Evolutionary conservation across 441 rosid species (phyloP).

Genomic region (California macrophylla): DNA sequence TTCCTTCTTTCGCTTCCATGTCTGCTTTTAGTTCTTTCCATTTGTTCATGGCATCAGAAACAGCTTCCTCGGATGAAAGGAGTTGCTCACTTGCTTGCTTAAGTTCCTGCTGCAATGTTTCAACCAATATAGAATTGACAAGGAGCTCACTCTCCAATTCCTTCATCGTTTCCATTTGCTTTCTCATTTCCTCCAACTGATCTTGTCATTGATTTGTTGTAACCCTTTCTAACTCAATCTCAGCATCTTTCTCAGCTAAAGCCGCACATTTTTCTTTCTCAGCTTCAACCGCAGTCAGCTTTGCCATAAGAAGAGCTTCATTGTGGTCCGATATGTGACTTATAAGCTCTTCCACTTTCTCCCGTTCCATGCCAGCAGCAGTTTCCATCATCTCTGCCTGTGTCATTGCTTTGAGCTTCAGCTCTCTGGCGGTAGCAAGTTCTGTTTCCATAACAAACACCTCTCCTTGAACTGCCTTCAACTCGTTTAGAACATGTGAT

Average conservation of each 20-base stretch:
- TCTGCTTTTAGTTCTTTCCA: conserved; percentile 20
- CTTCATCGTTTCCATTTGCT: conserved; percentile 16
- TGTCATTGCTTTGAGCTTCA: conserved; percentile 27
- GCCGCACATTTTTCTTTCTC: conserved; percentile 20
- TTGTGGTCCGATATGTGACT: conserved; percentile 24
- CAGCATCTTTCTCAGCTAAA: conserved; percentile 22
- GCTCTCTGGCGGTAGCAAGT: conserved; percentile 32
- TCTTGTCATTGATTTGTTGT: conserved; percentile 13
- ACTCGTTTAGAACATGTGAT: conserved; percentile 26
- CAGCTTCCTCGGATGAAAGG: conserved; percentile 21
- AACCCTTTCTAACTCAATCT: conserved; percentile 16
- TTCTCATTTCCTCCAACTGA: conserved; percentile 22
- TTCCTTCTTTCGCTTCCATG: conserved; percentile 24
- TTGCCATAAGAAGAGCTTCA: conserved; percentile 22
- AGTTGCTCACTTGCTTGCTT: conserved; percentile 20
- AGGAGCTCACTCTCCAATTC: conserved; percentile 30
- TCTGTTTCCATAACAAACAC: conserved; percentile 30
- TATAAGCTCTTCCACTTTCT: conserved; percentile 29
- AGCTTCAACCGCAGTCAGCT: conserved; percentile 20
- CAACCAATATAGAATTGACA: conserved; percentile 19
- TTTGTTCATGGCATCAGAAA: conserved; percentile 19
- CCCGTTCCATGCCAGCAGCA: conserved; percentile 29
- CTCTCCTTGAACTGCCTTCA: conserved; percentile 32
- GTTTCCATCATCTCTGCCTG: conserved; percentile 28
- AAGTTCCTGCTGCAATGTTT: conserved; percentile 22